A percentile compares a stretch with the other conserved stretches of the same genome.
phyloP scores from a whole-genome alignment of 257 asterid species.

The Petrea volubilis region DNA sequence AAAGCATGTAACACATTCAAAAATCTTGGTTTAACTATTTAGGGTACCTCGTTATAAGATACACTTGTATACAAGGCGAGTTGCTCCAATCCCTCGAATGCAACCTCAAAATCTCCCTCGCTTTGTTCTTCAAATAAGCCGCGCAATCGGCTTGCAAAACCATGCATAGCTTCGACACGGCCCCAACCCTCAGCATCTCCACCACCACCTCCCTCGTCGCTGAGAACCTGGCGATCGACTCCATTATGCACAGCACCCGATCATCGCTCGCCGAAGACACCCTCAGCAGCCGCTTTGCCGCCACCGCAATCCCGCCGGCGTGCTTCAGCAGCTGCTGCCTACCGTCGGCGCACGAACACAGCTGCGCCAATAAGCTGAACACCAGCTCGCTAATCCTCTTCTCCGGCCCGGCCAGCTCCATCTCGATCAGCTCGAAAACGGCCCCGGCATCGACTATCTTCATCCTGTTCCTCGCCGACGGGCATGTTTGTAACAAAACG shows the following conservation, averaged over 20 bases:
- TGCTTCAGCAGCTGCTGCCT: conserved; percentile 67
- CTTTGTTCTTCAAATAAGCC: conserved; percentile 56
- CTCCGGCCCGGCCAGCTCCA: conserved; percentile 45
- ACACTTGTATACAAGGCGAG: conserved; percentile 76
- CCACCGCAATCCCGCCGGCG: conserved; percentile 61
- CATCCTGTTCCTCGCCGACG: conserved; percentile 47
- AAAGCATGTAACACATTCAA: too few relatives aligned
- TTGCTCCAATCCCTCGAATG: conserved; percentile 66
- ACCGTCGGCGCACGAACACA: conserved; percentile 76
- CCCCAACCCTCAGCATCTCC: conserved; percentile 88
- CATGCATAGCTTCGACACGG: conserved; percentile 75
- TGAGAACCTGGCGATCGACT: conserved; percentile 46
- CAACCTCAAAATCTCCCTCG: conserved; percentile 63
- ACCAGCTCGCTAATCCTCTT: conserved; percentile 54
- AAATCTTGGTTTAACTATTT: too few relatives aligned
- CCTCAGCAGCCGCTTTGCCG: conserved; percentile 54
- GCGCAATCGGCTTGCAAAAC: conserved; percentile 72
- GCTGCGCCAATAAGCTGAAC: conserved; percentile 42
- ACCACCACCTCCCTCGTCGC: conserved; percentile 55
- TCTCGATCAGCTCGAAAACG: conserved; percentile 53
- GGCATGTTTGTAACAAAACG: conserved; percentile 45
- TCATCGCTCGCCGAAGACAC: conserved; percentile 57
- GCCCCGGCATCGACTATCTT: conserved; percentile 59
- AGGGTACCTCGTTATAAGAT: conserved; percentile 49
- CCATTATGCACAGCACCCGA: conserved; percentile 45